Evolutionary conservation across 2,329 filamentous ascomycete species (phyloP), one percentile per base, ranked within the genome.

Genomic region (Colletotrichum sp.): DNA sequence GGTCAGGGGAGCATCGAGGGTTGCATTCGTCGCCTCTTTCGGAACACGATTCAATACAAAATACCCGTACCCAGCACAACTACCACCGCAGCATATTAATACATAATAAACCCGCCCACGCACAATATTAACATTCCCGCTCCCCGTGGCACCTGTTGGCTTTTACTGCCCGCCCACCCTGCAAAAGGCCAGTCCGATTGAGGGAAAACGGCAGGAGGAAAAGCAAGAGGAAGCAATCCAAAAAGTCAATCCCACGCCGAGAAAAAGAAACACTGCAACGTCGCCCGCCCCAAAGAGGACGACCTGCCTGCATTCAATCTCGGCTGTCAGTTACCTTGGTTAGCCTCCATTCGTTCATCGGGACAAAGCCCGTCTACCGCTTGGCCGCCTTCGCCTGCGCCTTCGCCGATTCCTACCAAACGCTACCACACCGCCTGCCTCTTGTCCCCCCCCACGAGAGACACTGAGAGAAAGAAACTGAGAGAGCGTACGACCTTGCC

Each of bases 1-100:
- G 73, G 73, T 75, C 73, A 75, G 73, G 69, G 73, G 70, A 68
- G 39, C 69, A 65, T 73, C 58, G 55, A 75, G 64, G 62, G 64
- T 68, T 55, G 34, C 73, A 75, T 56, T 61, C 73, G 65, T 68
- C 73, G 64, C 62, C 61, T 64, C 56, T 22, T 75, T 67, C 27
- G 62, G 62, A 64, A 18, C 28, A 64, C 64, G 22, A 55, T 71
- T 39, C 55, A 55, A 39, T 72, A 67, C 62, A 55, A 28, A 28
- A 32, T 72, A 58, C 64, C 62, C 25, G 39, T 60, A 60, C 34
- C 48, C 56, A 36, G 22, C 43, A 32, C 22, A 64, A 66, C 16
- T 36, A 52, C 36, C 36, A 56, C 39, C 58, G 58, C 58, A 30
- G 58, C 28, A 48, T 48, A 71, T 43, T 55, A 52, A 71, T 66